Evolutionary conservation across 1,284 basidiomycete species (phyloP), one percentile per base, ranked within the genome.

Genomic region (Apiotrichum akiyoshidainum): DNA sequence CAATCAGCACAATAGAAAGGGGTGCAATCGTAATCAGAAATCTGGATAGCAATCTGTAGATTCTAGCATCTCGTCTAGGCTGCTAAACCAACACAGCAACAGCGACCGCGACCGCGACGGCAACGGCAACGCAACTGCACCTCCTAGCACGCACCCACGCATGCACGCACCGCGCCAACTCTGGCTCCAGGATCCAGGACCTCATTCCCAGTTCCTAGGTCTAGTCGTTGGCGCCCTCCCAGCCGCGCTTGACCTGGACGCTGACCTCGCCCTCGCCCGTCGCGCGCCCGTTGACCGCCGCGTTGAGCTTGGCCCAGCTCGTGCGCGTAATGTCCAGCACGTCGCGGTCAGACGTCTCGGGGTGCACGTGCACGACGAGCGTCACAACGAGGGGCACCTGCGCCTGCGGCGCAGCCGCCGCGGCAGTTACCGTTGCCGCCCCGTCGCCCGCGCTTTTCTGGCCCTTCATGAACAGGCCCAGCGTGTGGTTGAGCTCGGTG

Each of bases 331-430:
- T 59, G 17, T 80, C 81, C 50, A 94, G 68, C 44, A 92, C 82
- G 52, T 91, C 89, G 40, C 82, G 81, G 73, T 94, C 90, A 10
- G 81, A 81, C 40, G 89, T 69, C 58, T 88, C 86, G 40, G 81
- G 75, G 51, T 82, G 79, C 17, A 94, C 88, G 68, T 90, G 89
- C 44, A 92, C 78, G 66, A 88, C 85, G 35, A 95, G 78, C 21
- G 90, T 91, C 22, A 90, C 86, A n/a, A 95, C 85, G 45, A 94
- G 61, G 0, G 68, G 68, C 8, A 58, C 61, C 40, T 64, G 57
- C 3, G 51, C 51, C 19, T 26, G 7, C 35, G 5, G 37, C 26
- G 26, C 7, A 31, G 26, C 7, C 26, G 26, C n/a, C n/a, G n/a
- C n/a, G n/a, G n/a, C n/a, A n/a, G n/a, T 31, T 3, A 31, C 26